Percentiles rank a stretch among this genome's conserved stretches.
These are phyloP conservation scores for Hypoxylon sp. DNA, from an alignment of 2,329 filamentous ascomycete species.

Conservation along the genomic window DNA sequence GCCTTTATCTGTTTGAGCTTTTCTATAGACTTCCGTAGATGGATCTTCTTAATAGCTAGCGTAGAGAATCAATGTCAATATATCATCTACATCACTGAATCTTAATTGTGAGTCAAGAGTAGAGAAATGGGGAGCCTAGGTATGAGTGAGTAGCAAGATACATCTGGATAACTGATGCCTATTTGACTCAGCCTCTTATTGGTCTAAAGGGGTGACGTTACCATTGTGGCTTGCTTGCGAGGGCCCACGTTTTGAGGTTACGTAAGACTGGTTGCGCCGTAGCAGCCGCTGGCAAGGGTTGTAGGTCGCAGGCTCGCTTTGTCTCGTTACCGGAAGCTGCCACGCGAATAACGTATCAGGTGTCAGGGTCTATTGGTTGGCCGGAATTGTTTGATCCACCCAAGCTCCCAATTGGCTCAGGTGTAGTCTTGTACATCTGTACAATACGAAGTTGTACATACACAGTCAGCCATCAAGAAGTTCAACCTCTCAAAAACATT, in stretches of 20 bases:
- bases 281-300: neutral
- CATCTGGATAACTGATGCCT: conserved; percentile 3
- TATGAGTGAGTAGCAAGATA: neutral
- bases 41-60: neutral
- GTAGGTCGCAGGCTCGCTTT: neutral
- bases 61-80: neutral
- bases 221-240: conserved; percentile 35
- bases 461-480: conserved; percentile 35
- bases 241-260: conserved; percentile 12
- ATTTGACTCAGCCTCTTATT: conserved; percentile 17
- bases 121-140: neutral
- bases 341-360: conserved; percentile 15
- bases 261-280: conserved; percentile 30
- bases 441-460: conserved; percentile 42
- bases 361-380: conserved; percentile 13
- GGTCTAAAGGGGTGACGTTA: conserved; percentile 37
- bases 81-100: neutral
- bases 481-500: conserved; percentile 44
- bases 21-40: neutral
- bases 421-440: conserved; percentile 42
- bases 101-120: neutral
- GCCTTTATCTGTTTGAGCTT: no score
- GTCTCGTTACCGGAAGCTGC: conserved; percentile 21
- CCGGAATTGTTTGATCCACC: conserved; percentile 31
- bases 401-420: conserved; percentile 38